phyloP scores from a whole-genome alignment of 331 rosid species.

The Erythrophleum ivorense region DNA sequence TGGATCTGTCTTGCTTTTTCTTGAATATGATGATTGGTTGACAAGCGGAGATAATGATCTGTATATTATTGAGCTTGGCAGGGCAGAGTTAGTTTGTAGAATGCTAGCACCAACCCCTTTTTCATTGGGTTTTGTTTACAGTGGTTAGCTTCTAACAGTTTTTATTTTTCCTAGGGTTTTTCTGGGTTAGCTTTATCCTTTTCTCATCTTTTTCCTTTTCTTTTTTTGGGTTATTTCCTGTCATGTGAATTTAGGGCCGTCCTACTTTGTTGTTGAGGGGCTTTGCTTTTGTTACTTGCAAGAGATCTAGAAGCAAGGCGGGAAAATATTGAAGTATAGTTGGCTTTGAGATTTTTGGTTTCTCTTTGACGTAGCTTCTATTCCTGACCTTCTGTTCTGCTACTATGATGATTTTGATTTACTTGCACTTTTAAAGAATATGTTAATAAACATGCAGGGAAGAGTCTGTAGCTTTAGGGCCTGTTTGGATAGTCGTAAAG shows the following conservation, averaged over 20 bases:
- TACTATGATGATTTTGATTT: slow-evolving; percentile 21
- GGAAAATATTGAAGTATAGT: slow-evolving; percentile 30
- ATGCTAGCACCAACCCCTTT: slow-evolving; percentile 49
- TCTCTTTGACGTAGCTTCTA: slow-evolving; percentile 28
- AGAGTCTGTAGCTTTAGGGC: no score
- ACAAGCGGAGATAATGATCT: slow-evolving; percentile 45
- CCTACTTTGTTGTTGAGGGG: slow-evolving; percentile 44
- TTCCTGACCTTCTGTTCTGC: neutral
- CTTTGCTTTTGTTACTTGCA: slow-evolving; percentile 45
- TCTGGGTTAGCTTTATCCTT: slow-evolving; percentile 46
- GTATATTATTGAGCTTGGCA: slow-evolving; percentile 34
- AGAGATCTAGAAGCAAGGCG: slow-evolving; percentile 48
- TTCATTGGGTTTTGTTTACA: slow-evolving; percentile 53
- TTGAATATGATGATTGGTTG: slow-evolving; percentile 52
- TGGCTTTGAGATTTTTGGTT: slow-evolving; percentile 30
- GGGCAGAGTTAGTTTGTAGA: slow-evolving; percentile 52
- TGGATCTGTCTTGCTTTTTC: slow-evolving; percentile 44
- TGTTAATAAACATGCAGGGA: no score
- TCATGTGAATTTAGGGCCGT: slow-evolving; percentile 55
- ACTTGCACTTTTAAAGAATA: slow-evolving; percentile 18
- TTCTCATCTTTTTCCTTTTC: slow-evolving; percentile 25
- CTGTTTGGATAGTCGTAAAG: no score
- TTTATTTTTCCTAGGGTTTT: slow-evolving; percentile 38
- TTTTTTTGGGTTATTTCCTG: slow-evolving; percentile 52
- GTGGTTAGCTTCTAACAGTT: slow-evolving; percentile 57